Conservation (phyloP, 2,329 filamentous ascomycete genomes). For the Pseudogymnoascus sp. region DNA sequence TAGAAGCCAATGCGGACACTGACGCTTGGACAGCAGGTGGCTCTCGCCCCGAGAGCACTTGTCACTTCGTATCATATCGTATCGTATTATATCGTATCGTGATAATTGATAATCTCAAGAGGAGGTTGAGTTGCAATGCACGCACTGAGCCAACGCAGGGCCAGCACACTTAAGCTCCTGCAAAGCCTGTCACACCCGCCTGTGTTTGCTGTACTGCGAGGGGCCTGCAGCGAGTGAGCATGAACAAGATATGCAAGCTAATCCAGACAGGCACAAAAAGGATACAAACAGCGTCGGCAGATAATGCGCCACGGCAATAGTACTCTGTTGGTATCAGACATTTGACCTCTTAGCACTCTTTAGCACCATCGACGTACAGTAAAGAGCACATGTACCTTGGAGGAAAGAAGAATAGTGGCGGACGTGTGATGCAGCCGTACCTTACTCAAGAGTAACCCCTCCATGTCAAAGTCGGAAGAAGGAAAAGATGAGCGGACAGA, state of each 20-base stretch:
- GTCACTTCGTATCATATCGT: not conserved
- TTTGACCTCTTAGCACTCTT: not conserved
- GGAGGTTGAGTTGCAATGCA: not conserved
- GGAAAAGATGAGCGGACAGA: not conserved
- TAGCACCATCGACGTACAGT: not conserved
- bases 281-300: not conserved
- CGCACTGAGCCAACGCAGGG: conserved; percentile 4
- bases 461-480: conserved; percentile 2
- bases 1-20: not conserved
- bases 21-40: conserved; percentile 1
- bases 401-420: not conserved
- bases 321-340: not conserved
- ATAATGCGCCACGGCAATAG: conserved; percentile 1
- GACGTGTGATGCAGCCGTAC: conserved; percentile 5
- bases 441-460: not conserved
- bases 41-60: not conserved
- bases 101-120: not conserved
- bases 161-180: not conserved
- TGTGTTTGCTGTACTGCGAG: not conserved
- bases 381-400: not conserved
- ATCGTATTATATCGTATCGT: not conserved
- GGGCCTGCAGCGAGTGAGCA: not conserved
- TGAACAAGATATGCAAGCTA: not conserved
- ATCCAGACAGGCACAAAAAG: not conserved
- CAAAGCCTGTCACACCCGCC: not conserved